Evolutionary conservation across 140 eudicot genomes (phyloP), one percentile per base, ranked within the genome.

Genomic region (Cichorium intybus): DNA sequence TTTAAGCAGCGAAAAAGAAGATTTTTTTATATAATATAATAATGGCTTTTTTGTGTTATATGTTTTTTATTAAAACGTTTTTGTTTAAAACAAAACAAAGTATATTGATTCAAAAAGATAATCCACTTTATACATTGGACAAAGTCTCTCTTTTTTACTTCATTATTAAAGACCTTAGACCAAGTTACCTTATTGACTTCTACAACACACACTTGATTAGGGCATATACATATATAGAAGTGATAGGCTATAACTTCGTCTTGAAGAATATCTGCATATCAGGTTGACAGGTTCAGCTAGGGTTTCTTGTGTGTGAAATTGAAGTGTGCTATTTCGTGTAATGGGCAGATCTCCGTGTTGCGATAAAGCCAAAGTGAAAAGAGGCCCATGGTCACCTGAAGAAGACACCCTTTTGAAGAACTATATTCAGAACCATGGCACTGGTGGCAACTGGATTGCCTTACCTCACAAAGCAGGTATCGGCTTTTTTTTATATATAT

Each of bases 311-410:
- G 45, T 33, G 67, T 47, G 68, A 60, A 57, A 58, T 51, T 74
- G 34, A 68, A 49, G 56, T 23, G 64, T 60, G 14, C 16, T 11
- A n/a, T 35, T 33, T n/a, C 46, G 53, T 20, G 57, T 46, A 68
- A 88, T 89, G 97, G 97, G 97, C 56, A 85, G 97, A 81, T 77
- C 86, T 58, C 97, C 97, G 34, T 89, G 97, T 58, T 89, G 97
- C 69, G 97, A 89, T 76, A 89, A 89, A 69, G 73, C 77, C 20
- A 85, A 89, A 70, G 95, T 89, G 50, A 89, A 89, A 82, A 85
- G 81, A 79, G 97, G 97, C 3, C 90, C 95, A 60, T 89, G 97
- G 97, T 89, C 97, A 14, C 91, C 90, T 82, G 88, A 89, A 64
- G 97, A 89, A 76, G 95, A 89, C 74, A 26, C 65, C 77, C 83